Conservation (phyloP, 2,329 filamentous ascomycete species). For the Diaporthe citri region DNA sequence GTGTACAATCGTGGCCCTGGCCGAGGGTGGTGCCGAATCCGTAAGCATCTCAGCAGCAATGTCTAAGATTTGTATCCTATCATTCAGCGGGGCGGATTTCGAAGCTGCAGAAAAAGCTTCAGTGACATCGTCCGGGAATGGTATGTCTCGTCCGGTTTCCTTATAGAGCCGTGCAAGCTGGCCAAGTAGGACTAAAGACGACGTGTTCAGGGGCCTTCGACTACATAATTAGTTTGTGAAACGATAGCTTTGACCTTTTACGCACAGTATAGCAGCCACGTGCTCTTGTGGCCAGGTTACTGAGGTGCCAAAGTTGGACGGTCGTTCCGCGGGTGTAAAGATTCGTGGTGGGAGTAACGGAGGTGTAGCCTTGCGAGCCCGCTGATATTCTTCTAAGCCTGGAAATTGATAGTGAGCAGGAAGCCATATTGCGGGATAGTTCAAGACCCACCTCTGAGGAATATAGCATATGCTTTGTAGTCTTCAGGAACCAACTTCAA, state of each 20-base stretch:
- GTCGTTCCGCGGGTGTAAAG: not conserved
- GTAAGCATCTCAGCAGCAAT: not conserved
- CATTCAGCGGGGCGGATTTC: not conserved
- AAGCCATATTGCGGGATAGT: not conserved
- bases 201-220: not conserved
- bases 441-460: not conserved
- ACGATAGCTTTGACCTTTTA: not conserved
- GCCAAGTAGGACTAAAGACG: not conserved
- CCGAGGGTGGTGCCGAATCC: not conserved
- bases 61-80: conserved; percentile 15
- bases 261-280: conserved; percentile 3
- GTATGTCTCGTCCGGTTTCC: not conserved
- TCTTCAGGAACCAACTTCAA: not conserved
- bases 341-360: not conserved
- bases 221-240: conserved; percentile 1
- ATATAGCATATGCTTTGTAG: not conserved
- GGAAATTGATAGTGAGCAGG: not conserved
- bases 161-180: conserved; percentile 13
- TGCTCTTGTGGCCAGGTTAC: conserved; percentile 1
- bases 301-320: not conserved
- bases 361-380: not conserved
- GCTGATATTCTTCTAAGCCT: not conserved
- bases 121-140: not conserved
- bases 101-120: not conserved
- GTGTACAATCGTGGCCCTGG: not conserved